phyloP scores from a whole-genome alignment of 2,329 filamentous ascomycete species.

The Cercospora sp. region DNA sequence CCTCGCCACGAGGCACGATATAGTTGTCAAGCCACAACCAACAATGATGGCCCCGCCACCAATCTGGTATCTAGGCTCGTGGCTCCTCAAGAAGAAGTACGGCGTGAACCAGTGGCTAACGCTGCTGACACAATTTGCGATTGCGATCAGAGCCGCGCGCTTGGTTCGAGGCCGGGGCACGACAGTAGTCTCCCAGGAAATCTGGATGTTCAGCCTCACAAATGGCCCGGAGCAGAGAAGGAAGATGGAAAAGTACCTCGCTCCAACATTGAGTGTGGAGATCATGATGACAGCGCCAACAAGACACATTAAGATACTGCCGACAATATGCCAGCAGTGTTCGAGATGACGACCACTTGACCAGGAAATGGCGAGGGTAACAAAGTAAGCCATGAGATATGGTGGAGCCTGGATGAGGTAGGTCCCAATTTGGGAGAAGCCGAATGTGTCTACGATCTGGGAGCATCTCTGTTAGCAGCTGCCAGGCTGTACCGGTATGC shows the following conservation, averaged over 20 bases:
- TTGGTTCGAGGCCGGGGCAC: slow-evolving; percentile 13
- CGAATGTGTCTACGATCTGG: slow-evolving; percentile 12
- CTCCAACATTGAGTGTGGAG: slow-evolving; percentile 15
- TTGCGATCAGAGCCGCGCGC: slow-evolving; percentile 14
- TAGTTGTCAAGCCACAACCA: slow-evolving; percentile 20
- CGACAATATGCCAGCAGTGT: slow-evolving; percentile 14
- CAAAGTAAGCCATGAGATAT: slow-evolving; percentile 11
- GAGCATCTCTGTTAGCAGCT: background rate
- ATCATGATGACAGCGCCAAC: slow-evolving; percentile 16
- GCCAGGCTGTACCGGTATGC: background rate
- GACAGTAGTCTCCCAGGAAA: slow-evolving; percentile 17
- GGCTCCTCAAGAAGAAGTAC: slow-evolving; percentile 20
- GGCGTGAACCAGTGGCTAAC: slow-evolving; percentile 23
- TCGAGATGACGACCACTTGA: slow-evolving; percentile 12
- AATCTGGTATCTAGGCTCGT: slow-evolving; percentile 22
- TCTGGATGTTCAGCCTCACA: slow-evolving; percentile 15
- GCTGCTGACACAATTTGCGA: slow-evolving; percentile 13
- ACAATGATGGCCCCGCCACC: slow-evolving; percentile 22
- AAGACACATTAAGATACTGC: slow-evolving; percentile 8
- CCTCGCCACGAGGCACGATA: slow-evolving; percentile 17
- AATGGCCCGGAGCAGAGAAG: slow-evolving; percentile 14
- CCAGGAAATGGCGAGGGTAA: slow-evolving; percentile 6
- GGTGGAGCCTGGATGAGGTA: slow-evolving; percentile 15
- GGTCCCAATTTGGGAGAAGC: slow-evolving; percentile 13
- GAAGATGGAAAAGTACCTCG: slow-evolving; percentile 15